Conservation (phyloP, 768 basidiomycete species). For the Pleurotus tuoliensis region DNA sequence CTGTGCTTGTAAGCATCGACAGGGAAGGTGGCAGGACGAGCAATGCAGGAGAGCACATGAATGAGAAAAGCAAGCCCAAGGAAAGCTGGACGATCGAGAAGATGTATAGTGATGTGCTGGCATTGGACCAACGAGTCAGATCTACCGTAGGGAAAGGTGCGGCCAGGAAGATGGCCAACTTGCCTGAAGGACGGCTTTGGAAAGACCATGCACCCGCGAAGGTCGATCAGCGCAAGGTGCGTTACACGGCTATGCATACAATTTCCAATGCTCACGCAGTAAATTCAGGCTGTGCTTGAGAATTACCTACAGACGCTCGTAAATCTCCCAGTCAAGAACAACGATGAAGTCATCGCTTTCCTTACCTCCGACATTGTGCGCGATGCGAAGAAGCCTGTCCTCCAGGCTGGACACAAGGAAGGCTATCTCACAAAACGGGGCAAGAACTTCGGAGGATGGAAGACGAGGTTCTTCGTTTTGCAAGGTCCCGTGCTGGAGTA, state of each 20-base stretch:
- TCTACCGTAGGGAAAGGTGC: constrained; percentile 61
- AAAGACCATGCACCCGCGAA: constrained; percentile 96
- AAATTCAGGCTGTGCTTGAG: constrained; percentile 65
- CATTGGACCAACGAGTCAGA: constrained; percentile 77
- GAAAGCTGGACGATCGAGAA: constrained; percentile 87
- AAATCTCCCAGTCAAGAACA: constrained; percentile 78
- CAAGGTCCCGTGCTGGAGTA: constrained; percentile 90
- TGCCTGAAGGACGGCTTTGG: constrained; percentile 94
- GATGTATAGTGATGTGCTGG: constrained; percentile 89
- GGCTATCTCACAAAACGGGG: constrained; percentile 95
- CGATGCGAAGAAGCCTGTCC: constrained; percentile 69
- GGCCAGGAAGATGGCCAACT: constrained; percentile 69
- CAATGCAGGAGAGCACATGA: background rate
- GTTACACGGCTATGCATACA: constrained; percentile 16
- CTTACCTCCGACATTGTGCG: constrained; percentile 86
- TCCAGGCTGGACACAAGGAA: constrained; percentile 84
- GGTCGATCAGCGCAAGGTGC: constrained; percentile 92
- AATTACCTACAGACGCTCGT: constrained; percentile 83
- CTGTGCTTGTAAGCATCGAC: constrained; percentile 57
- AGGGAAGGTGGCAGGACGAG: constrained; percentile 1
- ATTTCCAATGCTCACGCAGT: background rate
- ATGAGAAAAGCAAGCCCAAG: constrained; percentile 63
- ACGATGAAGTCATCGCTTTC: constrained; percentile 88
- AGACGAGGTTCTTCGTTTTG: constrained; percentile 91
- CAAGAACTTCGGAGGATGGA: constrained; percentile 98